Evolutionary conservation across 257 asterid species (phyloP), one percentile per base, ranked within the genome.

Genomic region (Solanum dulcamara): DNA sequence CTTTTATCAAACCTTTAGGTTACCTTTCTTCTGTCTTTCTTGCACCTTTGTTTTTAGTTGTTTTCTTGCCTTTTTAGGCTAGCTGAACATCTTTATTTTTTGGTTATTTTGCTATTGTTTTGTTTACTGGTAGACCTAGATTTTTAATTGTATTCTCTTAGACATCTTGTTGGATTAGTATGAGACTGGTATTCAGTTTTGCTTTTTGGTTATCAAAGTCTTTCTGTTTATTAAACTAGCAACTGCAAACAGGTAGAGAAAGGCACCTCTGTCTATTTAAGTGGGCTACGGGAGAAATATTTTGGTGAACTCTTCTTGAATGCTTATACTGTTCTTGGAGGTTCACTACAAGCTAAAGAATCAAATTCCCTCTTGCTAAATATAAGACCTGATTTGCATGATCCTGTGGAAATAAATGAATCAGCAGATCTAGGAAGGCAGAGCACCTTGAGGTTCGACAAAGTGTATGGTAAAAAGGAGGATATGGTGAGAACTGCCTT

Each of bases 201-300:
- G 15, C 44, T 67, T 33, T 84, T 40, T 55, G 74, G 83, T 84
- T 40, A 42, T 88, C 66, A 75, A 84, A 81, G 85, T 84, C 85
- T 85, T 84, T 81, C 88, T 81, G 66, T 85, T 86, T 59, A 86
- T 75, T 60, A 66, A 37, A 40, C 38, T 85, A 82, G 84, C 85
- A 87, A 75, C 85, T 90, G 86, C 88, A 80, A 88, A 86, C 94
- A 96, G 99, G 98, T 96, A 55, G 99, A 96, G 88, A 93, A 94
- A 89, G 99, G 99, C 83, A 81, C 89, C 75, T 86, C 91, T 83
- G 94, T 95, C 62, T 96, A 95, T 91, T 87, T 96, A 86, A 96
- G 99, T 90, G 99, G 99, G 64, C 86, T 94, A 46, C 93, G 99
- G 30, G 99, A 96, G 93, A 95, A 96, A 89, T 91, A 95, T 88